Evolutionary conservation across 768 basidiomycete species (phyloP).

Genomic region (Pleurotus tuoliensis): DNA sequence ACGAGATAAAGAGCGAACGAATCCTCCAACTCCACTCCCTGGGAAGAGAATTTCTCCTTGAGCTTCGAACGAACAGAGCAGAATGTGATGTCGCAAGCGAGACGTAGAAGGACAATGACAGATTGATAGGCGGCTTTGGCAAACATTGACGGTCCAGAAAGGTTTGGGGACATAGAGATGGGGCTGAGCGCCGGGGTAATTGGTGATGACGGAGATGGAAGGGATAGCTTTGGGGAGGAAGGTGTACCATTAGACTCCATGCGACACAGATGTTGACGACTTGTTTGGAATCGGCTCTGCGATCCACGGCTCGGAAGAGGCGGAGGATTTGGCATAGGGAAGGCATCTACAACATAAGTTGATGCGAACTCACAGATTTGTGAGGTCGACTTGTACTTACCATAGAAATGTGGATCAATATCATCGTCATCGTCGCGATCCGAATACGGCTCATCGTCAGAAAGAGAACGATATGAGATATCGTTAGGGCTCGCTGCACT

Average conservation of each 20-base stretch:
- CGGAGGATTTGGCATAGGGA: constrained; percentile 16
- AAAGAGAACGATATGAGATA: constrained; percentile 32
- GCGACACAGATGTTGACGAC: constrained; percentile 12
- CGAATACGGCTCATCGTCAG: constrained; percentile 38
- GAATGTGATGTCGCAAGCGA: constrained; percentile 42
- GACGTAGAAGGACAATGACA: constrained; percentile 59
- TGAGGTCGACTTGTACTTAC: constrained; percentile 19
- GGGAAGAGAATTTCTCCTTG: constrained; percentile 62
- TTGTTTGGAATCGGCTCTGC: constrained; percentile 4
- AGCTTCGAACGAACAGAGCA: constrained; percentile 53
- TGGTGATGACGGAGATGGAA: constrained; percentile 24
- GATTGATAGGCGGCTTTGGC: constrained; percentile 67
- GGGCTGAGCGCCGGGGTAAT: constrained; percentile 17
- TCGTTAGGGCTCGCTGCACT: constrained; percentile 10
- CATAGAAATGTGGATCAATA: constrained; percentile 27
- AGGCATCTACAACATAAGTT: constrained; percentile 22
- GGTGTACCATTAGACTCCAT: constrained; percentile 16
- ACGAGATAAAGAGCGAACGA: constrained; percentile 55
- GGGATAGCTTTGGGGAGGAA: constrained; percentile 33
- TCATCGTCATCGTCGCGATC: constrained; percentile 30
- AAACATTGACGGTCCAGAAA: constrained; percentile 28
- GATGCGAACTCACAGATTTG: not conserved
- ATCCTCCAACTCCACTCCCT: constrained; percentile 43
- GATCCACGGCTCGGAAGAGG: not conserved
- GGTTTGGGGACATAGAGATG: constrained; percentile 21